phyloP scores from a whole-genome alignment of 2,329 filamentous ascomycete genomes.

The Tolypocladium ovalisporum region DNA sequence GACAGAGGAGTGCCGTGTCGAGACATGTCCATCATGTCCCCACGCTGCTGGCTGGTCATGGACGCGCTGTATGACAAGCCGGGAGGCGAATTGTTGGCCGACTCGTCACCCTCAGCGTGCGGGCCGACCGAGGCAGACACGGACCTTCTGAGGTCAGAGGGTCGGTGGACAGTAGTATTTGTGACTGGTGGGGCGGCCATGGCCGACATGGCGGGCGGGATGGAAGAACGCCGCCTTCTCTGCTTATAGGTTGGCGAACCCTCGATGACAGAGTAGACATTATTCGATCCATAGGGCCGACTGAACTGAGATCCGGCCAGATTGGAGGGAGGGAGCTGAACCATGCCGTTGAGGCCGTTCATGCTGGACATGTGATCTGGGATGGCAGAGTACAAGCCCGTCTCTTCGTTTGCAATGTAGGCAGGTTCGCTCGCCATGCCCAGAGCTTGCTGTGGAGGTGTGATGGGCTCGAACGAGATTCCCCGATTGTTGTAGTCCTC shows the following conservation, averaged over 20 bases:
- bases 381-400: constrained; percentile 88
- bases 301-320: constrained; percentile 71
- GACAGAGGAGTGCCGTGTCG: constrained; percentile 85
- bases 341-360: constrained; percentile 73
- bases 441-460: constrained; percentile 82
- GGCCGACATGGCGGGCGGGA: constrained; percentile 65
- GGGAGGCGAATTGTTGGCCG: constrained; percentile 67
- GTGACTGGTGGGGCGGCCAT: constrained; percentile 58
- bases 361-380: constrained; percentile 70
- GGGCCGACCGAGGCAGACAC: constrained; percentile 81
- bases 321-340: constrained; percentile 81
- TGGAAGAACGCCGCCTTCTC: constrained; percentile 82
- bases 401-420: constrained; percentile 97
- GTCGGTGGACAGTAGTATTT: constrained; percentile 57
- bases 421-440: constrained; percentile 78
- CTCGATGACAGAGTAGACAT: constrained; percentile 92
- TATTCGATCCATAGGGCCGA: constrained; percentile 60
- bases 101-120: constrained; percentile 69
- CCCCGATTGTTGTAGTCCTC: constrained; percentile 97
- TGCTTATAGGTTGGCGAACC: constrained; percentile 99
- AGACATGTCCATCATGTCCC: constrained; percentile 73
- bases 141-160: constrained; percentile 83
- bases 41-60: constrained; percentile 55
- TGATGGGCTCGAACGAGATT: constrained; percentile 93
- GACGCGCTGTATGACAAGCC: constrained; percentile 64